phyloP scores from a whole-genome alignment of 83 land plant species.

The Diphasiastrum complanatum region DNA sequence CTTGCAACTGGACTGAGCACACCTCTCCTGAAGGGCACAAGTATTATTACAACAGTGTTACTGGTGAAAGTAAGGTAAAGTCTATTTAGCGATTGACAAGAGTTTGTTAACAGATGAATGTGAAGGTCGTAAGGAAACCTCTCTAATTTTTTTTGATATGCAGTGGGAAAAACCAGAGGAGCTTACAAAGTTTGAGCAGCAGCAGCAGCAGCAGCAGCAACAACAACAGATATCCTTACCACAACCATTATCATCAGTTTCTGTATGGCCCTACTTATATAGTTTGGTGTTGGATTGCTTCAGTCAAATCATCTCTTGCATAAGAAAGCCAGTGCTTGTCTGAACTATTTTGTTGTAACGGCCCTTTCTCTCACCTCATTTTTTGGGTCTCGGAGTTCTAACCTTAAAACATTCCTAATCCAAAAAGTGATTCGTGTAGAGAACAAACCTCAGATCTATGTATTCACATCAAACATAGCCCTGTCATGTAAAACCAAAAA shows the following conservation, averaged over 20 bases:
- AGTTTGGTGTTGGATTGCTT: neutral
- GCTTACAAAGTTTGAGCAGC: conserved; percentile 51
- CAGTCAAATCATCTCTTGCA: neutral
- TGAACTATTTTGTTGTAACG: neutral
- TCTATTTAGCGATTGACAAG: neutral
- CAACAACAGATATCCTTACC: conserved; percentile 29
- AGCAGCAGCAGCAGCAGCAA: conserved; percentile 42
- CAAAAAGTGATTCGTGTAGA: too few relatives aligned
- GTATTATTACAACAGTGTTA: conserved; percentile 81
- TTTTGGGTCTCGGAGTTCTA: too few relatives aligned
- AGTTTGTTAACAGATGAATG: neutral
- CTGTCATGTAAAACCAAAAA: too few relatives aligned
- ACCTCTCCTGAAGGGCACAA: conserved; percentile 96
- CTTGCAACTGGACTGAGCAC: conserved; percentile 94
- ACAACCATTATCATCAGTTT: neutral
- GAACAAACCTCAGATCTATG: too few relatives aligned
- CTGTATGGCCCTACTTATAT: neutral
- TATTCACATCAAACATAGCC: too few relatives aligned
- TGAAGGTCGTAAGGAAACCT: neutral
- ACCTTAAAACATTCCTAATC: too few relatives aligned
- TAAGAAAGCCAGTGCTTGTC: neutral
- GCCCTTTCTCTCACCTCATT: neutral
- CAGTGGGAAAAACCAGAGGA: conserved; percentile 99
- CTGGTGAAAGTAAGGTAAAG: conserved; percentile 82
- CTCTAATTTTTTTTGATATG: neutral